These are phyloP conservation scores for Sanghuangporus sanghuang DNA, from an alignment of 1,284 basidiomycete genomes.

Conservation along the genomic window DNA sequence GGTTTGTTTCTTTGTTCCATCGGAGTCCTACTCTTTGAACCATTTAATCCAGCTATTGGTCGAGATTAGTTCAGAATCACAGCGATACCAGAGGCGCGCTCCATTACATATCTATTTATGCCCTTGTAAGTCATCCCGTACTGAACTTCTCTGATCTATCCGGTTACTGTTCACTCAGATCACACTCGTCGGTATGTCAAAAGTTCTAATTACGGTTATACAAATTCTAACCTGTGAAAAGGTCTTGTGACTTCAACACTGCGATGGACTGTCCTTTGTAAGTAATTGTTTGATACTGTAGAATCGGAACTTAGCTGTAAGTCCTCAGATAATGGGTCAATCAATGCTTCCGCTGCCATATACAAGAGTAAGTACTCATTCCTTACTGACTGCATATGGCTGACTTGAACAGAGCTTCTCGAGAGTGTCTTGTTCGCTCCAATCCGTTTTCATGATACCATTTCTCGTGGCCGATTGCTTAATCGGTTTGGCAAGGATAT, in stretches of 20 bases:
- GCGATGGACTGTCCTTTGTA: slow-evolving; percentile 68
- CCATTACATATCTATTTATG: slow-evolving; percentile 80
- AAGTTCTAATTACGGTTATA: not conserved
- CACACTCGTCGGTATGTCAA: slow-evolving; percentile 32
- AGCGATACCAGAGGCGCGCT: slow-evolving; percentile 42
- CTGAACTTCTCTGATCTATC: slow-evolving; percentile 10
- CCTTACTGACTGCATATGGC: slow-evolving; percentile 16
- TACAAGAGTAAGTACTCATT: slow-evolving; percentile 53
- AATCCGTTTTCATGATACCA: slow-evolving; percentile 91
- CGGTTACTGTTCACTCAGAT: slow-evolving; percentile 28
- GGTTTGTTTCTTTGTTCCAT: slow-evolving; percentile 34
- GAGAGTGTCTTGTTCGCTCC: slow-evolving; percentile 86
- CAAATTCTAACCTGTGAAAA: slow-evolving; percentile 17
- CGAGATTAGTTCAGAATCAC: slow-evolving; percentile 38
- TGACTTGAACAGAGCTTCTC: slow-evolving; percentile 50
- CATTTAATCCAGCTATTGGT: slow-evolving; percentile 51
- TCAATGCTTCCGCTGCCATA: slow-evolving; percentile 62
- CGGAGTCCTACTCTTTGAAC: slow-evolving; percentile 13
- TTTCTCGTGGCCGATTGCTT: slow-evolving; percentile 78
- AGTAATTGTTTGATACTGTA: slow-evolving; percentile 13
- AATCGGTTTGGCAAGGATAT: slow-evolving; percentile 94
- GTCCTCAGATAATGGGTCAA: slow-evolving; percentile 56
- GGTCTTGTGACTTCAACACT: slow-evolving; percentile 62
- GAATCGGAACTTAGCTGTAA: not conserved
- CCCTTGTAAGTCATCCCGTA: slow-evolving; percentile 39